Percentiles rank a stretch among this genome's conserved stretches.
These are phyloP conservation scores for Aureobasidium sp. DNA, from an alignment of 2,329 filamentous ascomycete genomes.

Conservation along the genomic window DNA sequence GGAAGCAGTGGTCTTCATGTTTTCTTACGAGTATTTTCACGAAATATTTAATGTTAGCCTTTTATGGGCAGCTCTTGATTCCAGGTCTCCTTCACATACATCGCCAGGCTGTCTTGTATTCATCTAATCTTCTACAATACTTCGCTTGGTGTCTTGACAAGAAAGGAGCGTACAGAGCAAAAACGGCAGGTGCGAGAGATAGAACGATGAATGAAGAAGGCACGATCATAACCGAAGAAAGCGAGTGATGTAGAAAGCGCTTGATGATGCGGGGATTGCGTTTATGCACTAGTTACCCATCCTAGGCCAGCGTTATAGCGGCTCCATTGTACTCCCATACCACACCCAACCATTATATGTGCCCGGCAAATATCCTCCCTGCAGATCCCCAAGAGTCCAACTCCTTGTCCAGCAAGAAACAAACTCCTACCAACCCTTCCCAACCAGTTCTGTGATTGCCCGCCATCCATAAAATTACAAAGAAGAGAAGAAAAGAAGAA, in stretches of 20 bases:
- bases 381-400: neutral
- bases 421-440: neutral
- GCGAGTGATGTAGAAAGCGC: neutral
- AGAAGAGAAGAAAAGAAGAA: neutral
- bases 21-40: too few species aligned
- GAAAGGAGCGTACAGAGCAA: too few species aligned
- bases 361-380: neutral
- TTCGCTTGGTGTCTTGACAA: too few species aligned
- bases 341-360: neutral
- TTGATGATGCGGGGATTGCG: neutral
- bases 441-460: neutral
- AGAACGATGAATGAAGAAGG: neutral
- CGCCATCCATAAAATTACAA: neutral
- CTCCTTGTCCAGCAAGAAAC: constrained; percentile 8
- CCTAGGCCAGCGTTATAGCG: neutral
- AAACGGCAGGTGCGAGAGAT: too few species aligned
- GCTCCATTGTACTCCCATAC: neutral
- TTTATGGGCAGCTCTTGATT: too few species aligned
- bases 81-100: too few species aligned
- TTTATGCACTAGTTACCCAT: neutral
- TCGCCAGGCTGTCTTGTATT: too few species aligned
- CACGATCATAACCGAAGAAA: neutral
- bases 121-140: too few species aligned
- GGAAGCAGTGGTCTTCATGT: too few species aligned
- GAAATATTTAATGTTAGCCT: too few species aligned